Percentiles rank a stretch among this genome's conserved stretches.
phyloP scores from a whole-genome alignment of 257 asterid species.

The Leonotis leonurus region DNA sequence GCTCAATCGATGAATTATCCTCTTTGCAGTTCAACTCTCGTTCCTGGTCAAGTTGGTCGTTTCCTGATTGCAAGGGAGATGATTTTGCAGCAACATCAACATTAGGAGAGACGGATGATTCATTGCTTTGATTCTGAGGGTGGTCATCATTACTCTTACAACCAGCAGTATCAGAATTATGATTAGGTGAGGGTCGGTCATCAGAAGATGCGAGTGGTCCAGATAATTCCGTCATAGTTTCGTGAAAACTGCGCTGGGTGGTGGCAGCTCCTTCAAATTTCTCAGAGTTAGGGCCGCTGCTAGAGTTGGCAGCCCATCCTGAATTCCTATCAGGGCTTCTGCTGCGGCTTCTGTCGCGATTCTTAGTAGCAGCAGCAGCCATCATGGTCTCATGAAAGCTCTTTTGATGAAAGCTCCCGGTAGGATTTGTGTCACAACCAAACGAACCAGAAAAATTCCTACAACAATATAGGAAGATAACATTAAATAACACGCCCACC shows the following conservation, averaged over 20 bases:
- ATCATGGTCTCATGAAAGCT: constrained; percentile 53
- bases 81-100: not conserved
- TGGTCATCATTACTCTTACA: not conserved
- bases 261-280: constrained; percentile 33
- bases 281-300: constrained; percentile 32
- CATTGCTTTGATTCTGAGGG: not conserved
- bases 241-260: constrained; percentile 46
- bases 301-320: constrained; percentile 34
- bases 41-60: not conserved
- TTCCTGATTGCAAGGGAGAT: not conserved
- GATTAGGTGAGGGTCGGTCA: not conserved
- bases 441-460: constrained; percentile 39
- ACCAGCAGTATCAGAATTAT: not conserved
- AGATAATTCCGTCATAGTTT: constrained; percentile 38
- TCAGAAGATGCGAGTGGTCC: not conserved
- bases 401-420: constrained; percentile 34
- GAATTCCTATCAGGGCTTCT: constrained; percentile 30
- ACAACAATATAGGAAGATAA: constrained; percentile 1
- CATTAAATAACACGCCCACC: not conserved
- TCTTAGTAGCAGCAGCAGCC: constrained; percentile 33
- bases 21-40: constrained; percentile 10
- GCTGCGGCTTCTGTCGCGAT: constrained; percentile 24
- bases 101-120: not conserved
- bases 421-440: constrained; percentile 16
- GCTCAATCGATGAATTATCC: not conserved